A percentile compares a stretch with the other conserved stretches of the same genome.
Conservation (phyloP, 1,284 basidiomycete species). For the Malassezia globosa region DNA sequence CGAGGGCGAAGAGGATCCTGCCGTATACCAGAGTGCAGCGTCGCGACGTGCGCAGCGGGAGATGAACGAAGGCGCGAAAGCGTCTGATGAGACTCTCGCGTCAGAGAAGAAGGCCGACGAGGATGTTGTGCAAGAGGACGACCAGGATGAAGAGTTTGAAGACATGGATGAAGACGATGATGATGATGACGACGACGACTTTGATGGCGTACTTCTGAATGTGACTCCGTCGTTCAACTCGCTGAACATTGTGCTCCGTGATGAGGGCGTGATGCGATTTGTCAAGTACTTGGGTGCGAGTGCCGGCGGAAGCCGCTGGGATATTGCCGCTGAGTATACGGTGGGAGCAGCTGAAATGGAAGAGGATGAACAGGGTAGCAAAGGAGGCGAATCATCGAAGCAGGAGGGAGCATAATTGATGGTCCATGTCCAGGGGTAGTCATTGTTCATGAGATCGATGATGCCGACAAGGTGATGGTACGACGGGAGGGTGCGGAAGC, state of each 20-base stretch:
- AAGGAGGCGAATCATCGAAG: no score
- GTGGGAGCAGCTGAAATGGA: constrained; percentile 38
- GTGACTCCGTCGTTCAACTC: constrained; percentile 84
- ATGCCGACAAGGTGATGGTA: no score
- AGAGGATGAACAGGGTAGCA: constrained; percentile 23
- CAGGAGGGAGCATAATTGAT: no score
- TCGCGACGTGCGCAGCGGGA: constrained; percentile 30
- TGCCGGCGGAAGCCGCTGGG: constrained; percentile 43
- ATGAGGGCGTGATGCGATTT: constrained; percentile 70
- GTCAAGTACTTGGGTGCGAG: constrained; percentile 42
- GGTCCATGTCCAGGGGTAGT: no score
- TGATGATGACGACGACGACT: constrained; percentile 53
- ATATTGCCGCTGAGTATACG: constrained; percentile 39
- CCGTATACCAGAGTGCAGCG: constrained; percentile 63
- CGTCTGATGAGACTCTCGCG: no score
- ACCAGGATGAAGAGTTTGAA: constrained; percentile 49
- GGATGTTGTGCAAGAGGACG: constrained; percentile 50
- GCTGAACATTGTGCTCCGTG: constrained; percentile 75
- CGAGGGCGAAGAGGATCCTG: constrained; percentile 67
- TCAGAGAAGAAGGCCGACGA: constrained; percentile 52
- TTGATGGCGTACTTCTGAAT: constrained; percentile 75
- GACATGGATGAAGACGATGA: constrained; percentile 48
- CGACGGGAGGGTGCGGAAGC: no score
- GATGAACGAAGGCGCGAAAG: no score
- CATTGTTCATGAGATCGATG: no score